Percentiles rank a stretch among this genome's conserved stretches.
These are phyloP conservation scores for Fusarium miscanthi DNA, from an alignment of 2,329 filamentous ascomycete genomes.

Conservation along the genomic window DNA sequence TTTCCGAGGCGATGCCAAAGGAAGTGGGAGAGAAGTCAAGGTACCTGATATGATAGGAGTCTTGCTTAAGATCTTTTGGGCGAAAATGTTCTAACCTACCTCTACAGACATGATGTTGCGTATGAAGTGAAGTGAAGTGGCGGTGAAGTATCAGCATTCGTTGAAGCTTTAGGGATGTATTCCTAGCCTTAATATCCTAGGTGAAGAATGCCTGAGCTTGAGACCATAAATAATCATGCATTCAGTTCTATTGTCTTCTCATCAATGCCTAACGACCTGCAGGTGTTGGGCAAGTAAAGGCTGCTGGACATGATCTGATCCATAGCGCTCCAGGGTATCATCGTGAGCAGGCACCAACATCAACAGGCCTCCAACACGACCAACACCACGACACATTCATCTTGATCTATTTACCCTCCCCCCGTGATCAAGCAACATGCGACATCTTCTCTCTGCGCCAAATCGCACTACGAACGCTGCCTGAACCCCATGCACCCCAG, in stretches of 20 bases:
- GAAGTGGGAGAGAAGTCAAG: fast-evolving
- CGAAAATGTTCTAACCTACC: fast-evolving
- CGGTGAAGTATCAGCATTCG: fast-evolving
- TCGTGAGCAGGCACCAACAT: not conserved
- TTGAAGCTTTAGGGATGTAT: fast-evolving
- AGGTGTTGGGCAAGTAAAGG: not conserved
- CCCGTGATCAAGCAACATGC: not conserved
- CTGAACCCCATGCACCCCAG: not conserved
- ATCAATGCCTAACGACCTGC: not conserved
- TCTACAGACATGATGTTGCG: fast-evolving
- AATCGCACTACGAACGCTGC: not conserved
- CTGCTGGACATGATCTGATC: not conserved
- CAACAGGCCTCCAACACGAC: not conserved
- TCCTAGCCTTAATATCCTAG: fast-evolving
- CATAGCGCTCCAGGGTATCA: not conserved
- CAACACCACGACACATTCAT: not conserved
- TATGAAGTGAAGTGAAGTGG: fast-evolving
- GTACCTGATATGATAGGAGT: fast-evolving
- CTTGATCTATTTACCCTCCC: not conserved
- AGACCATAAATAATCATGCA: no score
- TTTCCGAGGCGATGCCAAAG: no score
- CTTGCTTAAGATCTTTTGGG: not conserved
- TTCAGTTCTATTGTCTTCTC: not conserved
- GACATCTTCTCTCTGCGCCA: not conserved
- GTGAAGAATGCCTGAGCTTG: fast-evolving